Evolutionary conservation across 2,329 filamentous ascomycete genomes (phyloP), one percentile per base, ranked within the genome.

Genomic region (Nigrospora osmanthi): DNA sequence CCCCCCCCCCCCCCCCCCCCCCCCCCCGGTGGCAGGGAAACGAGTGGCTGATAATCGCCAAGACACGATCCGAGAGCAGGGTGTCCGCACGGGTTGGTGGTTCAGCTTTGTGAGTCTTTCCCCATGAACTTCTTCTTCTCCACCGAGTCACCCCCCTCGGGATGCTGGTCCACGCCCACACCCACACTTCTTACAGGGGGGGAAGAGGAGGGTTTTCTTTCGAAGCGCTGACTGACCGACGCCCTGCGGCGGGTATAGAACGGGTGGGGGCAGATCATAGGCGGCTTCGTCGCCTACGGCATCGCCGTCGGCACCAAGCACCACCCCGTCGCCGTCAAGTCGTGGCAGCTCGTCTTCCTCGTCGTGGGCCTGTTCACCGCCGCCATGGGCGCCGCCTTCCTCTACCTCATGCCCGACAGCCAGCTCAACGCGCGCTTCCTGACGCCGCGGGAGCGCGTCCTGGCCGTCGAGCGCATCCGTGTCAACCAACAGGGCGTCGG

Each of bases 401-500:
- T 73, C 19, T 76, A 65, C 54, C 49, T 72, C 44, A 70, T 79
- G 55, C 66, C 66, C 3, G 66, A 69, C 47, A 67, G 55, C 47
- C 66, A 66, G 44, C 52, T 67, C 15, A 67, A 67, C 41, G 66
- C 65, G 5, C 55, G 58, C 1, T 69, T 67, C 49, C 52, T 87
- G 36, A 81, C 67, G 16, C 71, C 77, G 45, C 71, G 76, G 46
- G 83, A 87, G 48, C 74, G 75, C 0, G 55, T 82, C 2, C 63
- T 84, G 28, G 64, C 64, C 14, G 53, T 66, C 19, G 62, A 66
- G 49, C 70, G 82, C 7, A 79, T 86, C 36, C 66, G 80, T 0
- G 62, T 73, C 31, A 86, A 86, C 49, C 73, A 82, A 48, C 81
- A 85, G 56, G 82, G 82, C 4, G 80, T 85, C 16, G 80, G 80